Evolutionary conservation across 2,329 filamentous ascomycete species (phyloP).

Genomic region (Fusarium ramigenum): DNA sequence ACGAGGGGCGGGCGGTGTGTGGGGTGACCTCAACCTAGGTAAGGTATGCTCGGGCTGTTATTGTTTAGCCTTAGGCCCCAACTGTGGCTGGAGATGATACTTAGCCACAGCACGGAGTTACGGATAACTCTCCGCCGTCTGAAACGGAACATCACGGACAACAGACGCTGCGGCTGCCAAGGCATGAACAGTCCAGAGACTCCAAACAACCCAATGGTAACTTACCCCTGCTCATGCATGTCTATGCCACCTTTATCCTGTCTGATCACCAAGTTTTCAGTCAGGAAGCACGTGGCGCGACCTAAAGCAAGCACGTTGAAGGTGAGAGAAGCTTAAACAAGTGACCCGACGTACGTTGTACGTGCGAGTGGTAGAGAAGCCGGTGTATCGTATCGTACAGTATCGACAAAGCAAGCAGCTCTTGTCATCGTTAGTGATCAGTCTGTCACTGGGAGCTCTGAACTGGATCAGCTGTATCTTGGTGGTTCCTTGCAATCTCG

Average conservation of each 20-base stretch:
- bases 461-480: slow-evolving; percentile 11
- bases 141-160: slow-evolving; percentile 23
- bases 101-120: background rate
- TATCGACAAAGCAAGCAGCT: background rate
- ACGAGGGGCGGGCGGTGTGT: slow-evolving; percentile 13
- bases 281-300: slow-evolving; percentile 25
- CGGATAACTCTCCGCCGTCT: slow-evolving; percentile 20
- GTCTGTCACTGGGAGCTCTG: slow-evolving; percentile 17
- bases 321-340: slow-evolving; percentile 23
- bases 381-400: background rate
- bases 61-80: slow-evolving; percentile 32
- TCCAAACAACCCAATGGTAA: background rate
- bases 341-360: background rate
- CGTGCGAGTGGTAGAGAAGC: background rate
- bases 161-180: slow-evolving; percentile 15
- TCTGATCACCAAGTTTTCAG: slow-evolving; percentile 1
- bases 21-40: slow-evolving; percentile 14
- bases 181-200: background rate
- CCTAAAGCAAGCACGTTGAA: slow-evolving; percentile 27
- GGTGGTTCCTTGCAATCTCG: background rate
- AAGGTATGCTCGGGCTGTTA: background rate
- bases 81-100: slow-evolving; percentile 11
- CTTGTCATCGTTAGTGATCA: background rate
- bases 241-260: background rate
- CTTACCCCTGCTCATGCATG: slow-evolving; percentile 15